These are phyloP conservation scores for Lagerstroemia speciosa DNA, from an alignment of 345 rosid genomes.

Conservation along the genomic window DNA sequence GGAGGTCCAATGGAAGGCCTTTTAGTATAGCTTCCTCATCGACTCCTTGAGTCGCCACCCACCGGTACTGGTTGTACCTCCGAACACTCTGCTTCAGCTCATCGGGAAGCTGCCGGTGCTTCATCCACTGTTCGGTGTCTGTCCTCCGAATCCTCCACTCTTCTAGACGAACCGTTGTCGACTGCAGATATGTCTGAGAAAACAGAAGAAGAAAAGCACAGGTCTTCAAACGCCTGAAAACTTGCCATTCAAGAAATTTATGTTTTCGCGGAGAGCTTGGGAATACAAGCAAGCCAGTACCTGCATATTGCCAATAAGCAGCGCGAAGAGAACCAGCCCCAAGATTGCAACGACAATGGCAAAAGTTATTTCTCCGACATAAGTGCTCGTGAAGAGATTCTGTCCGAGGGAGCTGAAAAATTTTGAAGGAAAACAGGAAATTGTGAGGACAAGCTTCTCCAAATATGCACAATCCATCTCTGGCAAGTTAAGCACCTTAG, in stretches of 20 bases:
- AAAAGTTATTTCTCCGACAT: conserved; percentile 33
- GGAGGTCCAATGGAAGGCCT: conserved; percentile 45
- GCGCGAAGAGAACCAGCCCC: conserved; percentile 38
- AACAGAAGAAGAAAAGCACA: not conserved
- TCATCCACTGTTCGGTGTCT: conserved; percentile 59
- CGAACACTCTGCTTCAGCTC: conserved; percentile 37
- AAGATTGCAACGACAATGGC: conserved; percentile 28
- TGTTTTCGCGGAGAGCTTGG: not conserved
- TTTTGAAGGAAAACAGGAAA: not conserved
- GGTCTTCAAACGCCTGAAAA: not conserved
- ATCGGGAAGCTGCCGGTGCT: conserved; percentile 43
- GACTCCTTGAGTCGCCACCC: conserved; percentile 54
- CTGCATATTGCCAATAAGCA: conserved; percentile 50
- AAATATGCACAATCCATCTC: not conserved
- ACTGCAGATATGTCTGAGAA: conserved; percentile 47
- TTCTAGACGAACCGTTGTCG: conserved; percentile 37
- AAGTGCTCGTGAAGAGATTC: conserved; percentile 32
- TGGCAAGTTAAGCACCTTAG: conserved; percentile 21
- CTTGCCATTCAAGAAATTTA: too few species aligned
- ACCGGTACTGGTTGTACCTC: conserved; percentile 34
- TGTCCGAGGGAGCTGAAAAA: conserved; percentile 42
- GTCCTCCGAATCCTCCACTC: conserved; percentile 48
- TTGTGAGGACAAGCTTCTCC: not conserved
- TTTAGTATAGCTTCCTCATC: conserved; percentile 41
- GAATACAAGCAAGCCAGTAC: conserved; percentile 13